Conservation (phyloP, 371 early-diverging fungal genomes). For the Mucor indicus region DNA sequence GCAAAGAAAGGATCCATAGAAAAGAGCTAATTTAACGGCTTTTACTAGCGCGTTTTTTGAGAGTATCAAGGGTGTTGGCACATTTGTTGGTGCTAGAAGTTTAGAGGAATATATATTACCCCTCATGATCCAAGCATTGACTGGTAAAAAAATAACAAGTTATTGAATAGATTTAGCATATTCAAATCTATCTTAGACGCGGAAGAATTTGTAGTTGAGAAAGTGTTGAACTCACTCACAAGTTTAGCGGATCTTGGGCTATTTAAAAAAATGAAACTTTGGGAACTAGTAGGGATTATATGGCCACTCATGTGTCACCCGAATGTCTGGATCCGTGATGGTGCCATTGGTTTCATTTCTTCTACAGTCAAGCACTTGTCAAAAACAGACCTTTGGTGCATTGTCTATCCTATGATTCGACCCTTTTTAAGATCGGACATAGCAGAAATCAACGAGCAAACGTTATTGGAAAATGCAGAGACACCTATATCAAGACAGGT, state of each 20-base stretch:
- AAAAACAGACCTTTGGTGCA: constrained; percentile 74
- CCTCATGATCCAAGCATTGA: constrained; percentile 87
- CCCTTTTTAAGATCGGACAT: constrained; percentile 72
- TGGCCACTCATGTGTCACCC: constrained; percentile 83
- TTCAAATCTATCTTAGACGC: constrained; percentile 53
- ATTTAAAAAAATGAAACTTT: constrained; percentile 76
- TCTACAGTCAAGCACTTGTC: constrained; percentile 66
- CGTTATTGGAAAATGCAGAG: constrained; percentile 63
- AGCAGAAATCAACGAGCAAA: constrained; percentile 60
- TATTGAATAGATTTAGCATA: constrained; percentile 4
- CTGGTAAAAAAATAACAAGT: constrained; percentile 46
- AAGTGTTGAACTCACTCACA: constrained; percentile 78
- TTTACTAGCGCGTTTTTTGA: constrained; percentile 85
- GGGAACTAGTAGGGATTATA: constrained; percentile 68
- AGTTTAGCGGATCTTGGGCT: constrained; percentile 83
- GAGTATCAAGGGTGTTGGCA: constrained; percentile 85
- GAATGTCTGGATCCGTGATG: constrained; percentile 78
- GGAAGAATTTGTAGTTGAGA: constrained; percentile 89
- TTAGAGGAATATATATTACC: constrained; percentile 92
- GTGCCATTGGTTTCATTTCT: constrained; percentile 73
- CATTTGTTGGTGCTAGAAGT: constrained; percentile 81
- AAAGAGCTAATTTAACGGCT: no score
- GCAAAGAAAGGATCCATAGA: no score
- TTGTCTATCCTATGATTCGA: constrained; percentile 70
- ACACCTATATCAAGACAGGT: constrained; percentile 58